phyloP scores from a whole-genome alignment of 2,329 filamentous ascomycete species.

The Ascochyta fabae region DNA sequence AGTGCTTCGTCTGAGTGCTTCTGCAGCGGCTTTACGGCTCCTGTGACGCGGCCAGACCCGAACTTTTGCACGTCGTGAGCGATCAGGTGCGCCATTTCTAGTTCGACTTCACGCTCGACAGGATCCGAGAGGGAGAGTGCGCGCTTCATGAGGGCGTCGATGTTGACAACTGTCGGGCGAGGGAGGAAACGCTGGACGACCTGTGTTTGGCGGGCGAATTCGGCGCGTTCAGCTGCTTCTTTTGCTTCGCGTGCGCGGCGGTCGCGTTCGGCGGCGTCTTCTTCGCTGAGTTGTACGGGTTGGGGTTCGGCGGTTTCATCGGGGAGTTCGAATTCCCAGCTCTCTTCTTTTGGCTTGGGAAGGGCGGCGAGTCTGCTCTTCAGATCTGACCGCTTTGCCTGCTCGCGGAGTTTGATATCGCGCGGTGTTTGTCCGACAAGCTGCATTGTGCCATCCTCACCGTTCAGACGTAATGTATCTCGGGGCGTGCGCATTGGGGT shows the following conservation, averaged over 20 bases:
- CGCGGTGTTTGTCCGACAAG: constrained; percentile 76
- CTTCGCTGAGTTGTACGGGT: constrained; percentile 62
- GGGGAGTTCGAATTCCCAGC: constrained; percentile 92
- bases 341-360: constrained; percentile 89
- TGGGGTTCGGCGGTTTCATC: constrained; percentile 74
- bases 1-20: constrained; percentile 74
- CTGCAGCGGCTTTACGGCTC: constrained; percentile 65
- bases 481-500: constrained; percentile 88
- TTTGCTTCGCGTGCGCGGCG: constrained; percentile 66
- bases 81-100: constrained; percentile 79
- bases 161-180: constrained; percentile 74
- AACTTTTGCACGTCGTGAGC: constrained; percentile 82
- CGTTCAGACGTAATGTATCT: constrained; percentile 85
- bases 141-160: constrained; percentile 69
- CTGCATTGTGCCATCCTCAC: constrained; percentile 67
- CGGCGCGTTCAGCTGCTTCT: constrained; percentile 70
- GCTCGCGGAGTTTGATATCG: constrained; percentile 75
- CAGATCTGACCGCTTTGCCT: constrained; percentile 71
- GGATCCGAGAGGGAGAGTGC: constrained; percentile 68
- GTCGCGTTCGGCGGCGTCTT: constrained; percentile 77
- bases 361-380: constrained; percentile 77
- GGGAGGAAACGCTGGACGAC: constrained; percentile 88
- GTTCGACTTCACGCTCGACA: constrained; percentile 72
- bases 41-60: constrained; percentile 69
- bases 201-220: constrained; percentile 84